Evolutionary conservation across 176 grass and related monocot species (phyloP).

Genomic region (Raddia guianensis): DNA sequence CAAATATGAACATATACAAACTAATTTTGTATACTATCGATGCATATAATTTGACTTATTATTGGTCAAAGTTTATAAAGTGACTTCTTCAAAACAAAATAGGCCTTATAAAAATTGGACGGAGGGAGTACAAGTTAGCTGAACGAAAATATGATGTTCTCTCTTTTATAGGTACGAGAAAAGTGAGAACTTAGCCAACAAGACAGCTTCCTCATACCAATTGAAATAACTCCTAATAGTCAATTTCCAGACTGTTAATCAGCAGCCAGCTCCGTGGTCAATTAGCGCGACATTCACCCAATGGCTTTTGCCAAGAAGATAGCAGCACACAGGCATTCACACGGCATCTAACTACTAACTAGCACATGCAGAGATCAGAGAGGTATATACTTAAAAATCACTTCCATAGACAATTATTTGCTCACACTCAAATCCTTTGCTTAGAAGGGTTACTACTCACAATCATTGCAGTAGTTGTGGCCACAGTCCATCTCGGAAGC

Average conservation of each 20-base stretch:
- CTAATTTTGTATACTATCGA: too few species aligned
- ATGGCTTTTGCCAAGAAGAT: neutral
- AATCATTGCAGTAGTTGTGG: constrained; percentile 89
- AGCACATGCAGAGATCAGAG: constrained; percentile 17
- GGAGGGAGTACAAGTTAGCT: neutral
- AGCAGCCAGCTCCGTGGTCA: constrained; percentile 4
- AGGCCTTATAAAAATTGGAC: too few species aligned
- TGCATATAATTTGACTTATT: too few species aligned
- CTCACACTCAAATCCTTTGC: too few species aligned
- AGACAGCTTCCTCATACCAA: constrained; percentile 6
- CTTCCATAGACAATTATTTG: too few species aligned
- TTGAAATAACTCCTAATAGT: constrained; percentile 7
- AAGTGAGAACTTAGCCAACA: constrained; percentile 9
- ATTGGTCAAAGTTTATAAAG: too few species aligned
- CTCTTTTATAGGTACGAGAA: neutral
- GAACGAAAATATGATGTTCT: neutral
- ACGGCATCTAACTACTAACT: neutral
- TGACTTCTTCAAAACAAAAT: too few species aligned
- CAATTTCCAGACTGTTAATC: neutral
- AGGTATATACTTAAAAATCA: constrained; percentile 20
- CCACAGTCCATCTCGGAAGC: constrained; percentile 93
- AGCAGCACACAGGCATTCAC: neutral
- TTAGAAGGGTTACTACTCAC: constrained; percentile 47
- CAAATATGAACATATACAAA: too few species aligned
- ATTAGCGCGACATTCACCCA: neutral